Percentiles rank a stretch among this genome's conserved stretches.
These are phyloP conservation scores for Colletotrichum sp. DNA, from an alignment of 2,329 filamentous ascomycete genomes.

Conservation along the genomic window DNA sequence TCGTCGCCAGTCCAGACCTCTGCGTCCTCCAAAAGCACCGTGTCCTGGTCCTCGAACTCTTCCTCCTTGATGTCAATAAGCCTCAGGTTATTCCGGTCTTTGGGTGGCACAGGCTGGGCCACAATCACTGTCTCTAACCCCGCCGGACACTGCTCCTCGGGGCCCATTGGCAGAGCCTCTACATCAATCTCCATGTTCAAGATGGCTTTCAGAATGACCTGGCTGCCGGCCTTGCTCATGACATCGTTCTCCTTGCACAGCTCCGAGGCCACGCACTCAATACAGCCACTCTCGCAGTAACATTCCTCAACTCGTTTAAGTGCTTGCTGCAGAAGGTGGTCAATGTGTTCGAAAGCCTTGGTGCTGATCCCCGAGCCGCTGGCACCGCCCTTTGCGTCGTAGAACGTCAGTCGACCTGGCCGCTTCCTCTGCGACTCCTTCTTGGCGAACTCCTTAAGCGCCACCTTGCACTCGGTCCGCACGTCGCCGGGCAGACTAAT, in stretches of 20 bases:
- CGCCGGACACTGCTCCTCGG: constrained; percentile 70
- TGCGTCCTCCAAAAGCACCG: not conserved
- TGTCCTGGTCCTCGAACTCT: constrained; percentile 14
- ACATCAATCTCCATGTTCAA: constrained; percentile 81
- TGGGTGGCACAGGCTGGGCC: constrained; percentile 68
- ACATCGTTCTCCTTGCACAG: constrained; percentile 86
- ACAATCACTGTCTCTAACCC: constrained; percentile 84
- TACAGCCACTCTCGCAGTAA: constrained; percentile 78
- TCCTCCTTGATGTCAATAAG: constrained; percentile 18
- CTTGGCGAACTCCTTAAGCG: constrained; percentile 84
- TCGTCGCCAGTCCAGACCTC: not conserved
- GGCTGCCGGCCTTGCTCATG: constrained; percentile 89
- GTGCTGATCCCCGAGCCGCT: constrained; percentile 85
- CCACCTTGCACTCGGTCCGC: constrained; percentile 90
- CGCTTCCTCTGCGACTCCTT: constrained; percentile 75
- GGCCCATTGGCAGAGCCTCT: constrained; percentile 84
- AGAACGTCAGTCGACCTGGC: constrained; percentile 89
- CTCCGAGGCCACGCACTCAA: constrained; percentile 89
- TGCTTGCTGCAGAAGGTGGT: constrained; percentile 77
- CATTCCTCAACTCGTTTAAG: constrained; percentile 79
- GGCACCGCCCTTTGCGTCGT: constrained; percentile 90
- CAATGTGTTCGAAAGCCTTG: constrained; percentile 93
- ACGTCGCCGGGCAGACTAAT: constrained; percentile 91
- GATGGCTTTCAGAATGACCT: constrained; percentile 79
- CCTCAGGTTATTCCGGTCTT: constrained; percentile 22